Evolutionary conservation across 108 stramenopile genomes (phyloP).

Genomic region (Licmophora abbreviata): DNA sequence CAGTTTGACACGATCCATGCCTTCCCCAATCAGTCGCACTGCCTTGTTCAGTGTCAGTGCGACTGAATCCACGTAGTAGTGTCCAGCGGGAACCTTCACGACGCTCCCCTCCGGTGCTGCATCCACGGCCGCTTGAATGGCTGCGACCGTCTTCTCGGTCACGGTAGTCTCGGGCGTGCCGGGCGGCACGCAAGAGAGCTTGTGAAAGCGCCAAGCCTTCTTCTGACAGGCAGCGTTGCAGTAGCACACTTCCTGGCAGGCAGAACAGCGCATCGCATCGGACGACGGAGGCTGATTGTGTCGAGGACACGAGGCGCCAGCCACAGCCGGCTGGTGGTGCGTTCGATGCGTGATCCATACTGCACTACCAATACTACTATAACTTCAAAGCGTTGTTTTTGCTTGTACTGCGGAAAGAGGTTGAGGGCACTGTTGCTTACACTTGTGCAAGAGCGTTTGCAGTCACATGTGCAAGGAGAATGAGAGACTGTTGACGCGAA

Average conservation of each 20-base stretch:
- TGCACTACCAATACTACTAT: too few relatives aligned
- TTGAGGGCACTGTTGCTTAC: too few relatives aligned
- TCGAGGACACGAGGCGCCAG: too few relatives aligned
- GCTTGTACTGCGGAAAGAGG: too few relatives aligned
- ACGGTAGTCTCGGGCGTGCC: neutral
- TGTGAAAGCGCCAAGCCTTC: slow-evolving; percentile 2
- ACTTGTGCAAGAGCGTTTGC: too few relatives aligned
- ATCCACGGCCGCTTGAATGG: neutral
- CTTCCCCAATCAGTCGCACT: neutral
- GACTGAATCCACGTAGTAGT: neutral
- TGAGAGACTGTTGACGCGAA: too few relatives aligned
- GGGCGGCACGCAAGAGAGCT: neutral
- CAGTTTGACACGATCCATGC: neutral
- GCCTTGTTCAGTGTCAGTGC: neutral
- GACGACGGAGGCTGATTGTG: too few relatives aligned
- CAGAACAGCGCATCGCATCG: too few relatives aligned
- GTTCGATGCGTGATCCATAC: too few relatives aligned
- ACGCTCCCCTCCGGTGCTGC: neutral
- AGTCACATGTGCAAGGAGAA: too few relatives aligned
- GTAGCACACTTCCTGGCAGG: slow-evolving; percentile 1
- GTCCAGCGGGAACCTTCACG: neutral
- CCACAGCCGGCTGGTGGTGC: too few relatives aligned
- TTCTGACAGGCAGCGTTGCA: neutral
- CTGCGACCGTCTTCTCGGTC: neutral
- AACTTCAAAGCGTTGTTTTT: too few relatives aligned